Percentiles rank a stretch among this genome's conserved stretches.
These are phyloP conservation scores for Cyclotella cryptica DNA, from an alignment of 108 stramenopile species.

Conservation along the genomic window DNA sequence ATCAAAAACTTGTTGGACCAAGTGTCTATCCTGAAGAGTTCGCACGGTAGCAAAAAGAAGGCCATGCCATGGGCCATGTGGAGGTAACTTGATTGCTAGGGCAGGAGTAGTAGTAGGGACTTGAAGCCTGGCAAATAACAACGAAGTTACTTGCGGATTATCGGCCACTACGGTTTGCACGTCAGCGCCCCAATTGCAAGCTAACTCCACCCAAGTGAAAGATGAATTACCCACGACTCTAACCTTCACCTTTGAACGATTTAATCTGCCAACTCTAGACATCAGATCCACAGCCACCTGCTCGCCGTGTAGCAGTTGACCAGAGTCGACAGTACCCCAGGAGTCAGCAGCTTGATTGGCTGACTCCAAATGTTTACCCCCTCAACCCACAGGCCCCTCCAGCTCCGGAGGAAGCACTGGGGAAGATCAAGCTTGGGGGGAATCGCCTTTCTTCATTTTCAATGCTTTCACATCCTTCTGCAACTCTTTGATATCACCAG, in stretches of 20 bases:
- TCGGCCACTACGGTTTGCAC: constrained; percentile 5
- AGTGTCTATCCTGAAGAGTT: not conserved
- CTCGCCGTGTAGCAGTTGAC: not conserved
- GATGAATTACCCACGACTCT: constrained; percentile 12
- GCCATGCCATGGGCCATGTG: constrained; percentile 11
- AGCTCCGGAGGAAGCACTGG: not conserved
- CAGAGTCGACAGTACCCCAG: not conserved
- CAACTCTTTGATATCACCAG: constrained; percentile 11
- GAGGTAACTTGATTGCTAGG: constrained; percentile 2
- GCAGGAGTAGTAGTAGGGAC: not conserved
- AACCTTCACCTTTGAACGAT: not conserved
- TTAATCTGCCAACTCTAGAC: not conserved
- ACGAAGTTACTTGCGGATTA: not conserved
- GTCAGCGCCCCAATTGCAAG: not conserved
- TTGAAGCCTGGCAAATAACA: not conserved
- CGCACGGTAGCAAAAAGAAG: not conserved
- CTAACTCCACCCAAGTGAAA: constrained; percentile 2
- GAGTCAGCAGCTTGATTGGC: not conserved
- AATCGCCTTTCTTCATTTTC: not conserved
- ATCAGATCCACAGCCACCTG: not conserved
- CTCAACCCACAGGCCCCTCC: not conserved
- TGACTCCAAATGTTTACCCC: not conserved
- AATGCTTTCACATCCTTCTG: not conserved
- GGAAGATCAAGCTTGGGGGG: not conserved
- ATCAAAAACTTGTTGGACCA: not conserved